These are phyloP conservation scores for Lantana camara DNA, from an alignment of 257 asterid genomes.

Conservation along the genomic window DNA sequence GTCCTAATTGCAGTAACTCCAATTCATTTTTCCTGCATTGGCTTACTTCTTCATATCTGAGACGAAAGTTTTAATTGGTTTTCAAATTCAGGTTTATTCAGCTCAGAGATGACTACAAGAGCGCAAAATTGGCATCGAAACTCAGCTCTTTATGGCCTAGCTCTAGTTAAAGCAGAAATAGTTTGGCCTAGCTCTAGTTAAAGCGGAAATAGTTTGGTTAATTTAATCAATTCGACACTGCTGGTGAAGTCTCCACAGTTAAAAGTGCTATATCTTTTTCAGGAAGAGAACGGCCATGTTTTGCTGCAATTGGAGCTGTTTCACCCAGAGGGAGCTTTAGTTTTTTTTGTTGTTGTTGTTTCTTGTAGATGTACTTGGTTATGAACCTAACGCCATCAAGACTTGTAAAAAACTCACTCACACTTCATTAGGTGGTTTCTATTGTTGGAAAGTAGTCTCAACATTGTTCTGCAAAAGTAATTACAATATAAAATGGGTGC, in stretches of 20 bases:
- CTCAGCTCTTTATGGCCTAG: slow-evolving; percentile 58
- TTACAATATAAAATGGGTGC: neutral
- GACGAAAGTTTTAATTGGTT: slow-evolving; percentile 11
- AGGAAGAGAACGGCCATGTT: neutral
- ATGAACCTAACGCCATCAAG: too few species aligned
- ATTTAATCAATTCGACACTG: neutral
- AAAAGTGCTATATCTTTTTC: too few species aligned
- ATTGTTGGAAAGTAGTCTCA: neutral
- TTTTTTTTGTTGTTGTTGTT: neutral
- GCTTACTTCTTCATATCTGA: neutral
- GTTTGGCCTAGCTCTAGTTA: slow-evolving; percentile 35
- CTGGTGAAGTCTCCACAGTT: neutral
- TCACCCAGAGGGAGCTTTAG: neutral
- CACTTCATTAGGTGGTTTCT: neutral
- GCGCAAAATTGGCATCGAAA: slow-evolving; percentile 72
- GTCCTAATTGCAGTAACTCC: too few species aligned
- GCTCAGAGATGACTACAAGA: slow-evolving; percentile 87
- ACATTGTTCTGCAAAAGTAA: neutral
- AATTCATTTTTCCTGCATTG: neutral
- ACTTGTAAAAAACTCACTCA: neutral
- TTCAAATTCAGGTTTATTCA: slow-evolving; percentile 69
- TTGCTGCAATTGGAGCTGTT: neutral
- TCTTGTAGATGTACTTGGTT: too few species aligned
- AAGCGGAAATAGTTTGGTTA: neutral
- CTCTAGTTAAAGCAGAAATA: slow-evolving; percentile 21